A percentile compares a stretch with the other conserved stretches of the same genome.
Evolutionary conservation across 108 stramenopile genomes (phyloP).

Genomic region (Nannochloropsis salina): DNA sequence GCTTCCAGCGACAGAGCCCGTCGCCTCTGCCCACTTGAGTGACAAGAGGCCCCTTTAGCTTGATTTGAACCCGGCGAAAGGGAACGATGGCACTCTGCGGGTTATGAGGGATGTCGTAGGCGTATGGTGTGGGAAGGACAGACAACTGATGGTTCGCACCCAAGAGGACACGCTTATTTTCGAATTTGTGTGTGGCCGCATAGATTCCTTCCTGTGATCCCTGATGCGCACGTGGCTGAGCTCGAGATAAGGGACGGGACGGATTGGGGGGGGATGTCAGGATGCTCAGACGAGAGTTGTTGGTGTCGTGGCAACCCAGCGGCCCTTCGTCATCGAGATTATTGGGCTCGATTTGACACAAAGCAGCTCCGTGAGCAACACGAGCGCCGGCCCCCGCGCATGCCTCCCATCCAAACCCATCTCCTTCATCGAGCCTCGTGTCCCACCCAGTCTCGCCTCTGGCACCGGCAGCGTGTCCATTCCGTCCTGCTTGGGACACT

Average conservation of each 20-base stretch:
- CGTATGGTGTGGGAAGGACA: neutral
- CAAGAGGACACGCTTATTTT: neutral
- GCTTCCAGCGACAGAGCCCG: neutral
- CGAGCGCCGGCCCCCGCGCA: neutral
- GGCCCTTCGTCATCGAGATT: neutral
- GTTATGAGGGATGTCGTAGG: neutral
- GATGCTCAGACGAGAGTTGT: neutral
- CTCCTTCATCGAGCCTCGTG: neutral
- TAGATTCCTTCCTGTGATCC: neutral
- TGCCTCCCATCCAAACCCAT: neutral
- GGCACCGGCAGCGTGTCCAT: neutral
- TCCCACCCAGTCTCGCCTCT: neutral
- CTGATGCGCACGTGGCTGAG: neutral
- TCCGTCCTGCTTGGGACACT: neutral
- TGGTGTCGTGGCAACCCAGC: neutral
- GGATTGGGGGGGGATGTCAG: neutral
- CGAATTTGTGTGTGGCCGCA: neutral
- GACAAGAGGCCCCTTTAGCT: neutral
- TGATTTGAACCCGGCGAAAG: neutral
- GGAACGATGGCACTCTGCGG: neutral
- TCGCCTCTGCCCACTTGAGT: neutral
- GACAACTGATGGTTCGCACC: constrained; percentile 20
- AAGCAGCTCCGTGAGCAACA: neutral
- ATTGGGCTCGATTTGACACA: neutral
- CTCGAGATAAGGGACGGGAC: neutral